A percentile compares a stretch with the other conserved stretches of the same genome.
These are phyloP conservation scores for Penicillium vulpinum DNA, from an alignment of 2,329 filamentous ascomycete genomes.

Conservation along the genomic window DNA sequence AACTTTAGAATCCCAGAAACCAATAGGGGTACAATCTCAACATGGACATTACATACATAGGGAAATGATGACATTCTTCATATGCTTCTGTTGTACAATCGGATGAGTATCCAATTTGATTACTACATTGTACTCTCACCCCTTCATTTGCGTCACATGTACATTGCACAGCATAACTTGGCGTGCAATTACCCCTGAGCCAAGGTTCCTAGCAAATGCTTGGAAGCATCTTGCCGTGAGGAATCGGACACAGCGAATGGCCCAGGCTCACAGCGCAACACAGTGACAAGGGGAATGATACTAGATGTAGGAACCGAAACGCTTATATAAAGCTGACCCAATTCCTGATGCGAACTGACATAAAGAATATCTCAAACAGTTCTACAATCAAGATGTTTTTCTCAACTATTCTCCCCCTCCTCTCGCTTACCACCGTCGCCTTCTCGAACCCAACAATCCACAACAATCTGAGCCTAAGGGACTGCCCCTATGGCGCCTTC, in stretches of 20 bases:
- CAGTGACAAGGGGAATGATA: not conserved
- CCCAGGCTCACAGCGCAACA: not conserved
- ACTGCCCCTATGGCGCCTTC: slow-evolving; percentile 4
- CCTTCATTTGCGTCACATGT: slow-evolving; percentile 5
- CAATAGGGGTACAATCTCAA: not conserved
- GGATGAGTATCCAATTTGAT: not conserved
- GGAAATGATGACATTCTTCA: slow-evolving; percentile 6
- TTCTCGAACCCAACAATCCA: slow-evolving; percentile 5
- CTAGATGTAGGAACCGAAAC: not conserved
- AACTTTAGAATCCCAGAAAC: not conserved
- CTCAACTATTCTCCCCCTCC: slow-evolving; percentile 5
- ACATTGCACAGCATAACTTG: not conserved
- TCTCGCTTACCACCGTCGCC: slow-evolving; percentile 10
- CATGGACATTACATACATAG: not conserved
- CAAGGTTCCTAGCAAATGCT: not conserved
- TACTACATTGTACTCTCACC: slow-evolving; percentile 1
- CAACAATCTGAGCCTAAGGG: not conserved
- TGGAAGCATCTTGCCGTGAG: not conserved
- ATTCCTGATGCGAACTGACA: not conserved
- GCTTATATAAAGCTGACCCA: not conserved
- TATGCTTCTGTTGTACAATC: not conserved
- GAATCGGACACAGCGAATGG: not conserved
- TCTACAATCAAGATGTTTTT: slow-evolving; percentile 8
- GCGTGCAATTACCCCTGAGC: not conserved
- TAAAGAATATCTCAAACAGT: not conserved